Base-by-base conservation (phyloP, 176 grass and related monocot species). In the Carex littledalei region DNA sequence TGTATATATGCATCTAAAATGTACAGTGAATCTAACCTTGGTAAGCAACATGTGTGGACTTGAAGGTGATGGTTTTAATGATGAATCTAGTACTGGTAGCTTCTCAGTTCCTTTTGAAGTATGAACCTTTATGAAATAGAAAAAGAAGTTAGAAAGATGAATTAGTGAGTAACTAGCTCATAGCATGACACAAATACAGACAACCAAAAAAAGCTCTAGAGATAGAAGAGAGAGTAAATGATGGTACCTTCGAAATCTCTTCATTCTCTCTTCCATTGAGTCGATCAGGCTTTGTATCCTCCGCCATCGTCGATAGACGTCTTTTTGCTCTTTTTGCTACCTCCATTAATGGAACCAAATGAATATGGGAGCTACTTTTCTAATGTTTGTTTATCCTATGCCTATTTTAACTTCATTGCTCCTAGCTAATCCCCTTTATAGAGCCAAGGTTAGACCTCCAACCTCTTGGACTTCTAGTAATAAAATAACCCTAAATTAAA, bases 381-480 rank as follows among this genome's bases (percentile, higher is more conserved):
- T 84, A 50, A 53, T 76, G 16, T 21, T 67, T 85, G 24, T 53
- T 21, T 75, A 29, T 18, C 20, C 84, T 67, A 41, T 58, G 22
- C 60, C 76, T 29, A 31, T 70, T 65, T 86, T 61, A 81, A 13
- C 50, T 65, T 32, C 47, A 43, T 74, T 85, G n/a, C 20, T 39
- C 37, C 18, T 32, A 50, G 32, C 57, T 15, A 61, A 73, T 86
- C 39, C 61, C 74, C 70, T 86, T 53, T 78, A 90, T 94, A 94
- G 39, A 86, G 21, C 78, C 24, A 72, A 90, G 84, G 50, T 63
- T 81, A 61, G 85, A 81, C 57, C 71, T 83, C 16, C 79, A 11
- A 75, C 63, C 58, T 18, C 71, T 90, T 92, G 55, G 88, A 96
- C 91, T 87, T 86, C 50, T 73, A 86, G 18, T 80, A 76, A 84